Conservation (phyloP, 169 alveolate genomes). For the Prorocentrum cordatum region DNA sequence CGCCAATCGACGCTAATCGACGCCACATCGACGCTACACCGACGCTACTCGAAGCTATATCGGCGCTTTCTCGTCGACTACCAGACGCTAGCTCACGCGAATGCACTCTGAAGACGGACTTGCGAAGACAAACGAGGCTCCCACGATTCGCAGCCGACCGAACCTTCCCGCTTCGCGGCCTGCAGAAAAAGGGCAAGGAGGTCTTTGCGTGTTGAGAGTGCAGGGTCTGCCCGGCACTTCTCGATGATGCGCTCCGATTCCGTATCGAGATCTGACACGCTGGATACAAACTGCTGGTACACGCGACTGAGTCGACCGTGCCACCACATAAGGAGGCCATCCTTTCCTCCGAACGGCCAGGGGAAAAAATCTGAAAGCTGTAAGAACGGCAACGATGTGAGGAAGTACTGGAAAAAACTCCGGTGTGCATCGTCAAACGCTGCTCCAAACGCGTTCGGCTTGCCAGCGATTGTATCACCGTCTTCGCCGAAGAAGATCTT, state of each 20-base stretch:
- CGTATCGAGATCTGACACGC: not conserved
- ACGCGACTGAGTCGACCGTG: not conserved
- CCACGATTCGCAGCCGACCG: no score
- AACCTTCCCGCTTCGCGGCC: no score
- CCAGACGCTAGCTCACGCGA: no score
- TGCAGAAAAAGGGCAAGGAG: slow-evolving; percentile 11
- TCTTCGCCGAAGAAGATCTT: slow-evolving; percentile 45
- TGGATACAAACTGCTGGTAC: not conserved
- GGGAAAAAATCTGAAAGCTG: no score
- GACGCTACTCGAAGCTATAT: no score
- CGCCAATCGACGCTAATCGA: no score
- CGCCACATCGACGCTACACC: no score
- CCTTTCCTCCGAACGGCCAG: slow-evolving; percentile 12
- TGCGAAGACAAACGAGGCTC: no score
- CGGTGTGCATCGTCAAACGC: not conserved
- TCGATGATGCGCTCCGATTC: slow-evolving; percentile 16
- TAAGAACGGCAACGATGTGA: not conserved
- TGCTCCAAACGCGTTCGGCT: not conserved
- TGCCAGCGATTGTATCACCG: slow-evolving; percentile 2
- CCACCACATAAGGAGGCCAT: slow-evolving; percentile 11
- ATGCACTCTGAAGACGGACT: no score
- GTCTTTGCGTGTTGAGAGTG: not conserved
- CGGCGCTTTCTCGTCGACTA: no score
- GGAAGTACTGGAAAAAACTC: not conserved
- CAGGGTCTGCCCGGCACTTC: slow-evolving; percentile 21